Conservation (phyloP, 2,329 filamentous ascomycete species). For the Alternaria conjuncta region DNA sequence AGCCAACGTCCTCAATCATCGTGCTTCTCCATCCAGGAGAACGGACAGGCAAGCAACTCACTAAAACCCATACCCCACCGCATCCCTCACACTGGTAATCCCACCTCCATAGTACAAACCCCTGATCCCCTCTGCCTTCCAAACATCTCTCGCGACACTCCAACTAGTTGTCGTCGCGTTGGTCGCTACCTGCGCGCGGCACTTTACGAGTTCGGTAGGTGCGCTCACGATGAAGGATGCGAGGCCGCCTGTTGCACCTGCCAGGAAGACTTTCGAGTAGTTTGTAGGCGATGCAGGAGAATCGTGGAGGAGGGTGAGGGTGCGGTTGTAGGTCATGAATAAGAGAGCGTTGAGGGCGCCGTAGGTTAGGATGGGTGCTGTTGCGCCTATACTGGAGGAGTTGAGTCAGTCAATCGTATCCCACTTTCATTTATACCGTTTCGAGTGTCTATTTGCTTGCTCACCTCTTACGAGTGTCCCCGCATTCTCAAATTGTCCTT, state of each 20-base stretch:
- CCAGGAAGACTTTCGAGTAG: slow-evolving; percentile 74
- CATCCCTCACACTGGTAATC: slow-evolving; percentile 83
- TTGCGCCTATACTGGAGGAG: slow-evolving; percentile 63
- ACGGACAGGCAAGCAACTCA: slow-evolving; percentile 45
- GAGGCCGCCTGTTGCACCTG: slow-evolving; percentile 81
- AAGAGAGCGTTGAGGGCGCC: slow-evolving; percentile 89
- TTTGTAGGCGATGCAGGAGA: slow-evolving; percentile 43
- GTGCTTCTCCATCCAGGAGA: no score
- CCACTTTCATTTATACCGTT: neutral
- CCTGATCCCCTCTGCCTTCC: slow-evolving; percentile 64
- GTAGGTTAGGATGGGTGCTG: slow-evolving; percentile 87
- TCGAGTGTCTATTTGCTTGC: neutral
- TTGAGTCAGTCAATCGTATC: slow-evolving; percentile 7
- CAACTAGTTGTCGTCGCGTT: slow-evolving; percentile 59
- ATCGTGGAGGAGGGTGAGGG: slow-evolving; percentile 66
- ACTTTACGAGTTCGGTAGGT: slow-evolving; percentile 91
- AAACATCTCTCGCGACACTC: slow-evolving; percentile 67
- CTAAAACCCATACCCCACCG: slow-evolving; percentile 96
- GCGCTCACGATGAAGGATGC: slow-evolving; percentile 86
- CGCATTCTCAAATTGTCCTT: slow-evolving; percentile 44
- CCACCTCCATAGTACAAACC: slow-evolving; percentile 83
- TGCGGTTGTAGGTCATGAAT: slow-evolving; percentile 89
- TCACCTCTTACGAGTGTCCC: slow-evolving; percentile 48
- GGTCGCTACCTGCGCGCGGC: slow-evolving; percentile 74
- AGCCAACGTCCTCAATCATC: neutral